phyloP scores from a whole-genome alignment of 164 flowering plant genomes.

The Vitis riparia region DNA sequence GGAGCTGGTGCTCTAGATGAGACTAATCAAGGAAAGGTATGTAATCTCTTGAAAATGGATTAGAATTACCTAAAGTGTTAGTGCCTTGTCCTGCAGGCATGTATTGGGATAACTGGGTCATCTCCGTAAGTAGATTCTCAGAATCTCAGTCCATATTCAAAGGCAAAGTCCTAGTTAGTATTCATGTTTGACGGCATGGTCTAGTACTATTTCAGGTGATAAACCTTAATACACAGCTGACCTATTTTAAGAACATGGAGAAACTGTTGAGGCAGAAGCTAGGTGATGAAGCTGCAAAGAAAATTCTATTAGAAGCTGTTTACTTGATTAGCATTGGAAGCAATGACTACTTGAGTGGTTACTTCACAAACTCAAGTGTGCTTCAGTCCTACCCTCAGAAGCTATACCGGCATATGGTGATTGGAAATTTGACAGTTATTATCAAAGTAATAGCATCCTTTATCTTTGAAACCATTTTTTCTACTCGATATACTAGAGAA shows the following conservation, averaged over 20 bases:
- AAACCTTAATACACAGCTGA: constrained; percentile 19
- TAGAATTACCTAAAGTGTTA: too few species aligned
- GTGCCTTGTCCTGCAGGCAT: too few species aligned
- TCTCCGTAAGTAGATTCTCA: too few species aligned
- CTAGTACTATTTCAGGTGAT: constrained; percentile 2
- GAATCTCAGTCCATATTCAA: too few species aligned
- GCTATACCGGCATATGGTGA: constrained; percentile 14
- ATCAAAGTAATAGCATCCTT: constrained; percentile 13
- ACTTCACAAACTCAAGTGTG: background rate
- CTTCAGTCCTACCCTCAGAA: background rate
- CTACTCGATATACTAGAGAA: too few species aligned
- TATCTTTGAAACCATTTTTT: too few species aligned
- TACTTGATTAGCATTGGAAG: constrained; percentile 27
- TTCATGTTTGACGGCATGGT: too few species aligned
- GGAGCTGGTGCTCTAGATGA: constrained; percentile 36
- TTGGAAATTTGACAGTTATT: constrained; percentile 18
- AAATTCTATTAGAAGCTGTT: constrained; percentile 20
- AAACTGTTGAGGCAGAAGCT: constrained; percentile 16
- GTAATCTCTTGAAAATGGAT: too few species aligned
- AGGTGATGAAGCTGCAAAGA: constrained; percentile 18
- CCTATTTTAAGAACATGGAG: constrained; percentile 13
- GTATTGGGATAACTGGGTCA: too few species aligned
- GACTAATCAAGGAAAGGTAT: constrained; percentile 25
- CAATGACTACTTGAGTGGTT: constrained; percentile 24
- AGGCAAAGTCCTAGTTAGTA: too few species aligned